A percentile compares a stretch with the other conserved stretches of the same genome.
Evolutionary conservation across 2,329 filamentous ascomycete genomes (phyloP).

Genomic region (Rasamsonia emersonii): DNA sequence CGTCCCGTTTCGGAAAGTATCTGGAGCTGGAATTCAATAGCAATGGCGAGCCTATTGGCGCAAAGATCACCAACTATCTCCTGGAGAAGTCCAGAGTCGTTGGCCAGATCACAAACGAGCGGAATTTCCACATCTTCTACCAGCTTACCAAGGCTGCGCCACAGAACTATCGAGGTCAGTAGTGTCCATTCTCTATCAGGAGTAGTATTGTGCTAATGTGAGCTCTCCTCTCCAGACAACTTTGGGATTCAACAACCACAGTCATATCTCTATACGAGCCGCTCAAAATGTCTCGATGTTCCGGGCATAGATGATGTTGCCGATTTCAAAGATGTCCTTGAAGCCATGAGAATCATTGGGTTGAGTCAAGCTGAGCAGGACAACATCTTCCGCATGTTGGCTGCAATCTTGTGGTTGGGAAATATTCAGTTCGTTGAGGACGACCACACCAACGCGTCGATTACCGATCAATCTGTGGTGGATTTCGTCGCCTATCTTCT

Average conservation of each 20-base stretch:
- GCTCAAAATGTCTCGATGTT: constrained; percentile 90
- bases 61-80: constrained; percentile 96
- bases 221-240: constrained; percentile 43
- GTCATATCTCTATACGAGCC: constrained; percentile 87
- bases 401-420: constrained; percentile 85
- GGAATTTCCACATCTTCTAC: constrained; percentile 99
- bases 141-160: constrained; percentile 95
- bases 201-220: not conserved
- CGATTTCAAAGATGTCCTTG: constrained; percentile 81
- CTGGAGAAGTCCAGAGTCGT: constrained; percentile 93
- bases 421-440: constrained; percentile 90
- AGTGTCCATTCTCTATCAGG: not conserved
- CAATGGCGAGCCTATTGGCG: constrained; percentile 84
- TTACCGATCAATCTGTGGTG: constrained; percentile 81
- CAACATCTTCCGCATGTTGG: constrained; percentile 90
- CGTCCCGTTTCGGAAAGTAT: constrained; percentile 96
- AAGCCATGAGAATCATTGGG: constrained; percentile 93
- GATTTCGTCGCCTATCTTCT: constrained; percentile 92
- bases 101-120: constrained; percentile 87
- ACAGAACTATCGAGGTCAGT: constrained; percentile 61
- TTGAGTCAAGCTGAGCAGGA: constrained; percentile 83
- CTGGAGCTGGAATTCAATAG: constrained; percentile 93
- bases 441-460: constrained; percentile 77
- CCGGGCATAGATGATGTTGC: constrained; percentile 85
- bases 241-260: constrained; percentile 88